Percentiles rank a stretch among this genome's conserved stretches.
Conservation (phyloP, 1,284 basidiomycete genomes). For the Erythrobasidium hasegawianum region DNA sequence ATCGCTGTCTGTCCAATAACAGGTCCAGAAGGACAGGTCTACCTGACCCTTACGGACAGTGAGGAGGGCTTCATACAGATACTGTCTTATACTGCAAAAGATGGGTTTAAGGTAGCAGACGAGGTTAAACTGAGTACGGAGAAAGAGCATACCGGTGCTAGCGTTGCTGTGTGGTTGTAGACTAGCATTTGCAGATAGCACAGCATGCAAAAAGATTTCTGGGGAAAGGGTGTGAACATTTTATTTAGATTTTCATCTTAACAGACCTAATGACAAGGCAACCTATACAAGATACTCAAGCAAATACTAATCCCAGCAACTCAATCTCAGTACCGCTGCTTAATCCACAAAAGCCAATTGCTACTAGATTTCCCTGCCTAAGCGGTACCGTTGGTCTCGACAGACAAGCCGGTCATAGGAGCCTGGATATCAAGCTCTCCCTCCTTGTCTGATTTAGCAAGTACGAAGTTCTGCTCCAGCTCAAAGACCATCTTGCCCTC, state of each 20-base stretch:
- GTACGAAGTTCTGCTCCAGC: slow-evolving; percentile 44
- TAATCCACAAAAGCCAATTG: too few species aligned
- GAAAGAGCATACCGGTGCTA: slow-evolving; percentile 23
- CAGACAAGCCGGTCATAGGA: slow-evolving; percentile 11
- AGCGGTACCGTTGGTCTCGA: slow-evolving; percentile 18
- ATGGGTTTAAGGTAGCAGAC: slow-evolving; percentile 18
- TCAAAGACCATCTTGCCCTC: slow-evolving; percentile 41
- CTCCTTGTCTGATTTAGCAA: slow-evolving; percentile 24
- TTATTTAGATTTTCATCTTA: neutral
- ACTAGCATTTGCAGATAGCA: neutral
- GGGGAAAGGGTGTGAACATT: neutral
- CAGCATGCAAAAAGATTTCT: neutral
- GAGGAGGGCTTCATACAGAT: slow-evolving; percentile 49
- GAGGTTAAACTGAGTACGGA: slow-evolving; percentile 15
- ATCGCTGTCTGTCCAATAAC: slow-evolving; percentile 48
- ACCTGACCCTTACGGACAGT: slow-evolving; percentile 49
- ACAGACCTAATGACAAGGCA: neutral
- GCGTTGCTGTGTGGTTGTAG: slow-evolving; percentile 31
- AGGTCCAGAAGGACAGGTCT: slow-evolving; percentile 41
- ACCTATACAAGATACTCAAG: too few species aligned
- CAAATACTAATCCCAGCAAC: too few species aligned
- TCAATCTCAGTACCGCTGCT: too few species aligned
- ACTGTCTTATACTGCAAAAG: slow-evolving; percentile 38
- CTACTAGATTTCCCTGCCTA: too few species aligned
- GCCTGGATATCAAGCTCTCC: slow-evolving; percentile 13